Percentiles rank a stretch among this genome's conserved stretches.
These are phyloP conservation scores for Sordaria brevicollis DNA, from an alignment of 495 filamentous ascomycete genomes.

Conservation along the genomic window DNA sequence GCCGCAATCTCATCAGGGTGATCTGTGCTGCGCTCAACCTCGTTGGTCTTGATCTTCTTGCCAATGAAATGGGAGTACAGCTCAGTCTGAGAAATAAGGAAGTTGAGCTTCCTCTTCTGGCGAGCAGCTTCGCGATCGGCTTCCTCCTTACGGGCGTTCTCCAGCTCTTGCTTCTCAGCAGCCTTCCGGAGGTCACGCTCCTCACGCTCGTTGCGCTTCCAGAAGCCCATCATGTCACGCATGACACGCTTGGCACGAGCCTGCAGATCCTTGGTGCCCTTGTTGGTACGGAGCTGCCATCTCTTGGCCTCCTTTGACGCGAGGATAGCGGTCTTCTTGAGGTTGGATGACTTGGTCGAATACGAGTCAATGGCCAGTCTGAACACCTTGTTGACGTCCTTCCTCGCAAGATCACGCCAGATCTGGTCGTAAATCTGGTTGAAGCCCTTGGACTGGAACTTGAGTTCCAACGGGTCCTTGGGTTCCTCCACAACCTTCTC, in stretches of 20 bases:
- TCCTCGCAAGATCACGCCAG: slow-evolving; percentile 86
- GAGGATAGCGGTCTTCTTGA: slow-evolving; percentile 94
- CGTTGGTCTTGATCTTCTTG: slow-evolving; percentile 95
- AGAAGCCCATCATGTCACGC: slow-evolving; percentile 99
- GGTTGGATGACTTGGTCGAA: slow-evolving; percentile 75
- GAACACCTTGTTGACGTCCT: slow-evolving; percentile 86
- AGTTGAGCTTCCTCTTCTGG: slow-evolving; percentile 97
- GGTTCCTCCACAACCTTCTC: slow-evolving; percentile 52
- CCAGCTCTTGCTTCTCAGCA: slow-evolving; percentile 91
- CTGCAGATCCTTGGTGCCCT: slow-evolving; percentile 94
- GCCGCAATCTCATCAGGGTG: slow-evolving; percentile 54
- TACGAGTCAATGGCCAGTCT: slow-evolving; percentile 76
- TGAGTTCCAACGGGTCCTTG: slow-evolving; percentile 37
- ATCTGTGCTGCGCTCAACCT: slow-evolving; percentile 80
- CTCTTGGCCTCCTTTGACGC: slow-evolving; percentile 94
- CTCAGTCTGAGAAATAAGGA: slow-evolving; percentile 97
- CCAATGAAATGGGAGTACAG: slow-evolving; percentile 99
- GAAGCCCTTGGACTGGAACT: slow-evolving; percentile 82
- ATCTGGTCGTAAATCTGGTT: slow-evolving; percentile 98
- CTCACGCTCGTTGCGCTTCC: slow-evolving; percentile 97
- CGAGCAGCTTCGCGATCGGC: slow-evolving; percentile 93
- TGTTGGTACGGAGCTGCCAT: slow-evolving; percentile 97
- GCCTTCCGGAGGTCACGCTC: slow-evolving; percentile 89
- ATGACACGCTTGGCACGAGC: slow-evolving; percentile 95
- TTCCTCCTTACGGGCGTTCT: slow-evolving; percentile 92